Evolutionary conservation across 352 stramenopile species (phyloP).

Genomic region (Phytopythium aichiense): DNA sequence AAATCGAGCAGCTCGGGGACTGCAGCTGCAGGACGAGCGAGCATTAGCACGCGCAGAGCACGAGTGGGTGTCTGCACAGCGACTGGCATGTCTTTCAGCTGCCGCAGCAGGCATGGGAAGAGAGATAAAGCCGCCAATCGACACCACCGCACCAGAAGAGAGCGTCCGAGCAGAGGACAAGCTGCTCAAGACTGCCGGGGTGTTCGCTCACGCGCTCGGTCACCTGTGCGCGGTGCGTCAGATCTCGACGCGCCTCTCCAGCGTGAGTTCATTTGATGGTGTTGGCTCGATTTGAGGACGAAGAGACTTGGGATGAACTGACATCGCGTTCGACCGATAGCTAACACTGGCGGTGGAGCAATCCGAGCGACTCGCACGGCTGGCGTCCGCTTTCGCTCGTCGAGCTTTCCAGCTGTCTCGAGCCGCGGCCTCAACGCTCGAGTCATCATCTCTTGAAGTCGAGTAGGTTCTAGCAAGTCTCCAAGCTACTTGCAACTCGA

Average conservation of each 20-base stretch:
- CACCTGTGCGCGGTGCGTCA: slow-evolving; percentile 21
- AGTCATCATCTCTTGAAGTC: slow-evolving; percentile 2
- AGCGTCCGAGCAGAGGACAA: background rate
- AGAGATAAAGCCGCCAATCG: background rate
- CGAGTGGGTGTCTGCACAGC: background rate
- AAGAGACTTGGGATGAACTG: background rate
- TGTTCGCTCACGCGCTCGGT: slow-evolving; percentile 8
- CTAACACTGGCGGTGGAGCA: slow-evolving; percentile 35
- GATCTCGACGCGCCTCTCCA: slow-evolving; percentile 25
- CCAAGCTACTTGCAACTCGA: background rate
- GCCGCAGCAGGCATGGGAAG: background rate
- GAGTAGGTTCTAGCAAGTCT: slow-evolving; percentile 14
- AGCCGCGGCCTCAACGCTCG: slow-evolving; percentile 7
- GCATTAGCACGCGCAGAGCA: slow-evolving; percentile 23
- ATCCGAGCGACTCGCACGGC: slow-evolving; percentile 27
- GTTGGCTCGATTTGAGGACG: too few species aligned
- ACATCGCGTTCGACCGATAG: slow-evolving; percentile 15
- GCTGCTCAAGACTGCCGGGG: slow-evolving; percentile 12
- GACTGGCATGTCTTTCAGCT: background rate
- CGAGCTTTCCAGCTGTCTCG: slow-evolving; percentile 25
- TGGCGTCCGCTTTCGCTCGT: slow-evolving; percentile 31
- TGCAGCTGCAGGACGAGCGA: slow-evolving; percentile 16
- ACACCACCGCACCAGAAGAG: background rate
- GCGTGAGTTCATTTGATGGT: slow-evolving; percentile 12
- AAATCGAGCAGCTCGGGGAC: slow-evolving; percentile 14